Conservation (phyloP, 1,139 yeast species). For the Yamadazyma oceani region DNA sequence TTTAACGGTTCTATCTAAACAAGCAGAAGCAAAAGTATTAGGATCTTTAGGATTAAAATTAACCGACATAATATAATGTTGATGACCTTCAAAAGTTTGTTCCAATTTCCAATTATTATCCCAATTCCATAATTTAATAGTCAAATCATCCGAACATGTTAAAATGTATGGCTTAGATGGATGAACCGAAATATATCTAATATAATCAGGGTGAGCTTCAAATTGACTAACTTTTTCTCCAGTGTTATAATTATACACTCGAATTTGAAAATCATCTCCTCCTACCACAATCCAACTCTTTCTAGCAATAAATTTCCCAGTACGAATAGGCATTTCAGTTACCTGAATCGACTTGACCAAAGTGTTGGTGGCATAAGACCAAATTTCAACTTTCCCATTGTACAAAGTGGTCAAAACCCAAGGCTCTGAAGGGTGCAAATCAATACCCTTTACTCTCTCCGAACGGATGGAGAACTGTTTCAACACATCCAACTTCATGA, state of each 20-base stretch:
- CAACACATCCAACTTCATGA: slow-evolving; percentile 53
- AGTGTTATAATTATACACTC: slow-evolving; percentile 93
- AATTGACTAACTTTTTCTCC: slow-evolving; percentile 92
- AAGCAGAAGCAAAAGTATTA: slow-evolving; percentile 95
- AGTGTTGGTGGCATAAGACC: slow-evolving; percentile 83
- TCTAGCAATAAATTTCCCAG: slow-evolving; percentile 92
- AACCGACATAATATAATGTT: slow-evolving; percentile 91
- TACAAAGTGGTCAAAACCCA: slow-evolving; percentile 90
- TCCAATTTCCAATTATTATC: slow-evolving; percentile 87
- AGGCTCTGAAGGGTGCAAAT: slow-evolving; percentile 96
- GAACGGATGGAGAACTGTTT: slow-evolving; percentile 84
- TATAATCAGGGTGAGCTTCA: slow-evolving; percentile 97
- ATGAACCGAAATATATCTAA: slow-evolving; percentile 89
- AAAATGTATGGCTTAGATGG: slow-evolving; percentile 88
- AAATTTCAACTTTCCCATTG: slow-evolving; percentile 84
- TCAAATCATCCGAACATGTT: slow-evolving; percentile 89
- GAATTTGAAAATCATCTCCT: slow-evolving; percentile 88
- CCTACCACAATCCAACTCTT: slow-evolving; percentile 98
- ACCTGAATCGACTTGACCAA: slow-evolving; percentile 64
- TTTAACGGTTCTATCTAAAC: slow-evolving; percentile 93
- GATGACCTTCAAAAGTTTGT: slow-evolving; percentile 93
- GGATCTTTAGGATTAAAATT: slow-evolving; percentile 98
- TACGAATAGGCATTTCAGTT: slow-evolving; percentile 91
- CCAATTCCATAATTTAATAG: slow-evolving; percentile 97
- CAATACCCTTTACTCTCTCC: slow-evolving; percentile 96